Percentiles rank a stretch among this genome's conserved stretches.
Evolutionary conservation across 1,284 basidiomycete species (phyloP).

Genomic region (Microbotryum lychnidis-dioicae): DNA sequence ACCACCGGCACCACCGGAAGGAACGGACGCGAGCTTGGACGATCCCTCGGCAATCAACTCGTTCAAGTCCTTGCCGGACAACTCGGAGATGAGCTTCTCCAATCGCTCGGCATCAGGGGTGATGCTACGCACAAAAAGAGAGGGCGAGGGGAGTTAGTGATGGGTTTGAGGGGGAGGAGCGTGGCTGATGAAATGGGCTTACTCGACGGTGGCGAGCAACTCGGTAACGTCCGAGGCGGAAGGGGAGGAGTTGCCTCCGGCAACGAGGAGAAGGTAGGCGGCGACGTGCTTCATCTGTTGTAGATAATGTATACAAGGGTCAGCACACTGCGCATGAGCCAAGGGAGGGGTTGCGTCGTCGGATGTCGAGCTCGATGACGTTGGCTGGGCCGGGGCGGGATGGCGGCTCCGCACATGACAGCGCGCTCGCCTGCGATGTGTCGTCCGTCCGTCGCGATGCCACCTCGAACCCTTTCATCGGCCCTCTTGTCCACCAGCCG

Average conservation of each 20-base stretch:
- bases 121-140: slow-evolving; percentile 47
- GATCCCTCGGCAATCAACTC: slow-evolving; percentile 87
- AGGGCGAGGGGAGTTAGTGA: neutral
- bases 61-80: slow-evolving; percentile 84
- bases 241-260: slow-evolving; percentile 82
- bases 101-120: slow-evolving; percentile 81
- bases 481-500: too few relatives aligned
- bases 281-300: slow-evolving; percentile 98
- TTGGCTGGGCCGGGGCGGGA: neutral
- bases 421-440: too few relatives aligned
- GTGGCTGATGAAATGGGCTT: slow-evolving; percentile 5
- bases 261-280: slow-evolving; percentile 94
- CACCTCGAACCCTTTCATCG: too few relatives aligned
- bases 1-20: slow-evolving; percentile 41
- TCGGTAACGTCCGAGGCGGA: slow-evolving; percentile 82
- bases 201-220: slow-evolving; percentile 70
- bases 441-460: too few relatives aligned
- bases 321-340: neutral
- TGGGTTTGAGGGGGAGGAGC: neutral
- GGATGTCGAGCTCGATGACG: neutral
- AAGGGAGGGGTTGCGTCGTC: neutral
- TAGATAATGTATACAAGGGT: too few relatives aligned
- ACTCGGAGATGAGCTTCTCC: slow-evolving; percentile 79
- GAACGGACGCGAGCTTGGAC: slow-evolving; percentile 86
- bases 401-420: too few relatives aligned